Evolutionary conservation across 73 alveolate genomes (phyloP), one percentile per base, ranked within the genome.

Genomic region (Urostyla sp.): DNA sequence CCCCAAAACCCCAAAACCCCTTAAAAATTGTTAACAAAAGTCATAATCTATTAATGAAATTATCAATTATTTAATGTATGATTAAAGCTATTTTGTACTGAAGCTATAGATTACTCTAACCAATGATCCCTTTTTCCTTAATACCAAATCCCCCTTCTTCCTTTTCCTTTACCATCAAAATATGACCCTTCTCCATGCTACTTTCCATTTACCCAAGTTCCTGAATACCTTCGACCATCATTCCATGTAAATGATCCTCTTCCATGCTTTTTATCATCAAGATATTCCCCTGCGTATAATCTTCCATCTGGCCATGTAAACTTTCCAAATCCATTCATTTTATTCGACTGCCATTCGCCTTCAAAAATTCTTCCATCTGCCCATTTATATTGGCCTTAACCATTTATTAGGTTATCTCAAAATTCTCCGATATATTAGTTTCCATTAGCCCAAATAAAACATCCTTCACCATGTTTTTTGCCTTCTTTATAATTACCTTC

Each of bases 401-500:
- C 90, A 31, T 80, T 67, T 36, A 80, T 80, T 53, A 50, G 78
- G 37, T 80, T 80, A 27, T 67, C 78, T 18, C 76, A 20, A 40
- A 63, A 80, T 23, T 80, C 75, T 0, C 90, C 90, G 54, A 49
- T 84, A 46, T 80, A 80, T 26, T 49, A 43, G 21, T 77, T 45
- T 36, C 76, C 76, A 54, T 83, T 90, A 30, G 79, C 87, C 8
- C 78, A 87, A n/a, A 36, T 56, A 28, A 43, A 66, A 5, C 59
- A 49, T 7, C 91, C 86, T 48, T 74, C 32, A 31, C 91, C 91
- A 49, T 87, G 74, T 54, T 91, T 91, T 76, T 80, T 46, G 36
- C 97, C 97, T 20, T 83, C 74, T n/a, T 57, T 46, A 80, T 86
- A 91, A 54, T 88, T 72, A 35, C 97, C 97, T 77, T 77, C 91